Base-by-base conservation (phyloP, 2,329 filamentous ascomycete species). In the Hymenoscyphus fructigenus region DNA sequence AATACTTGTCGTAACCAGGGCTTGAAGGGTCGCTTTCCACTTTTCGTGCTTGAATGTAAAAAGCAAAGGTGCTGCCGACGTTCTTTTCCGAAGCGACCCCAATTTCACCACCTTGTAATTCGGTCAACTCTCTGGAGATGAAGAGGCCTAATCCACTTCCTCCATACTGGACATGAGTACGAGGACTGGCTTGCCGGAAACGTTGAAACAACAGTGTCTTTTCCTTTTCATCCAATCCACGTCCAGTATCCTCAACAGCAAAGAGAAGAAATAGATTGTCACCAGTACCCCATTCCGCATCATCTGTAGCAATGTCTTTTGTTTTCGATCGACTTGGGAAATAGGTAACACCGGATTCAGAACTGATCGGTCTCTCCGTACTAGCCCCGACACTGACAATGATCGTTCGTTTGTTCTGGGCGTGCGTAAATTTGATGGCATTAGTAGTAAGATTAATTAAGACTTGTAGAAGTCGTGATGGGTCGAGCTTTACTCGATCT, bases 391-490 rank as follows among this genome's bases (percentile, higher is more conserved):
- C 64, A 57, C 72, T 74, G 57, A 87, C 75, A 23, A 78, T 77
- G 2, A 86, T 80, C 1, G 79, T 79, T 38, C 74, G 67, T 68
- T 87, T 85, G 0, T 85, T 86, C 26, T 88, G 85, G 0, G 82
- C 83, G 32, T 87, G 87, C 0, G 91, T 95, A 74, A 94, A 95
- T 72, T 94, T 94, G 74, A 95, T 88, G 0, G 91, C 90, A 71
- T 94, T 94, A 4, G 90, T 92, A 5, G 91, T 85, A 1, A 95
- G 81, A 71, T 94, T 95, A 74, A 95, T 92, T 7, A 94, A 79
- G 1, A 94, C 90, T 75, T 95, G 91, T 57, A 91, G 84, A 60
- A 94, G 86, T 36, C 91, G 83, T 10, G 89, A 91, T 6, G 91
- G 91, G 73, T 94, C 91, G 50, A 93, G 80, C 68, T 84, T 89